phyloP scores from a whole-genome alignment of 768 basidiomycete genomes.

The Arthromyces matolae region DNA sequence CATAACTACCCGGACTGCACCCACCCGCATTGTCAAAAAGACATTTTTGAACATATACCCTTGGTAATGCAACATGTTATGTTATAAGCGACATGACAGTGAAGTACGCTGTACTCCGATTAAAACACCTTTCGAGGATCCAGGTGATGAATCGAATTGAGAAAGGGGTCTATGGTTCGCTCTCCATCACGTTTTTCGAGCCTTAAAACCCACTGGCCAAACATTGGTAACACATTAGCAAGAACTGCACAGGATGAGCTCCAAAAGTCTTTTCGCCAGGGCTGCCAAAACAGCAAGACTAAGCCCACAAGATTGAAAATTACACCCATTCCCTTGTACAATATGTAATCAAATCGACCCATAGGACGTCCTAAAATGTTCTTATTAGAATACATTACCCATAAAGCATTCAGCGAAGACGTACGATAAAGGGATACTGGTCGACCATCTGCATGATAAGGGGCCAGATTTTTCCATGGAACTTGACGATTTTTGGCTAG shows the following conservation, averaged over 20 bases:
- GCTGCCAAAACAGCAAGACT: background rate
- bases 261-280: background rate
- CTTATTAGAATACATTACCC: too few species aligned
- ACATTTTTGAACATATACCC: too few species aligned
- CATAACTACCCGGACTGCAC: too few species aligned
- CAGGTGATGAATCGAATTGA: background rate
- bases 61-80: too few species aligned
- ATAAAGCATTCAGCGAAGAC: too few species aligned
- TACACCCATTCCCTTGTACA: background rate
- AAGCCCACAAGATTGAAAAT: background rate
- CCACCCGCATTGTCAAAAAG: too few species aligned
- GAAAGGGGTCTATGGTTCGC: background rate
- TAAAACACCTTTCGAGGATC: background rate
- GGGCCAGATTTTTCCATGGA: too few species aligned
- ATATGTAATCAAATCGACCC: background rate
- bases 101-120: too few species aligned
- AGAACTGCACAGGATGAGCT: background rate
- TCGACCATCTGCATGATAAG: too few species aligned
- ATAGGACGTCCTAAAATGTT: constrained; percentile 1
- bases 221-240: background rate
- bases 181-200: background rate
- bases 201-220: background rate
- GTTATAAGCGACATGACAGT: too few species aligned
- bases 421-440: background rate
- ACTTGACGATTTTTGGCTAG: too few species aligned